A percentile compares a stretch with the other conserved stretches of the same genome.
These are phyloP conservation scores for Tetrapisispora iriomotensis DNA, from an alignment of 805 yeast species.

Conservation along the genomic window DNA sequence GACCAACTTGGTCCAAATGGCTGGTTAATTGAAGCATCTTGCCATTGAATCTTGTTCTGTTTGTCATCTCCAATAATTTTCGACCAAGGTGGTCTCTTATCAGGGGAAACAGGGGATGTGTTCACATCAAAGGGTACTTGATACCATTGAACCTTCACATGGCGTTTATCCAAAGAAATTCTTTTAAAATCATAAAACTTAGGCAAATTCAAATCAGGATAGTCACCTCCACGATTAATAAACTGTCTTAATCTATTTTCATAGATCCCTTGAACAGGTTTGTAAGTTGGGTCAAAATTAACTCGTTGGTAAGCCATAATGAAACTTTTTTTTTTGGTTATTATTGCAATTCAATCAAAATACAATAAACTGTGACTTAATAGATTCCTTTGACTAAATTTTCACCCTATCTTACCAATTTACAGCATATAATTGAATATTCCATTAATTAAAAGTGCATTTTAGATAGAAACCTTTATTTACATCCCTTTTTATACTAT, in stretches of 20 bases:
- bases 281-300: slow-evolving; percentile 43
- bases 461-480: too few relatives aligned
- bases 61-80: slow-evolving; percentile 18
- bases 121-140: slow-evolving; percentile 53
- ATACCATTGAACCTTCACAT: slow-evolving; percentile 54
- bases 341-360: too few relatives aligned
- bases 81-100: slow-evolving; percentile 29
- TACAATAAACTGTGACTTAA: too few relatives aligned
- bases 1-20: slow-evolving; percentile 94
- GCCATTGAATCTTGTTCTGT: slow-evolving; percentile 33
- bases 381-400: too few relatives aligned
- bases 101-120: slow-evolving; percentile 32
- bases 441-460: too few relatives aligned
- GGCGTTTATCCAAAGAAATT: slow-evolving; percentile 32
- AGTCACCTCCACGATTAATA: slow-evolving; percentile 65
- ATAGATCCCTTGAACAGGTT: slow-evolving; percentile 55
- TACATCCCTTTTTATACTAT: too few relatives aligned
- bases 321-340: not conserved
- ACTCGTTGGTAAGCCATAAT: slow-evolving; percentile 16
- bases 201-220: slow-evolving; percentile 62
- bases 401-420: too few relatives aligned
- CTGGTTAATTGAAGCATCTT: slow-evolving; percentile 57
- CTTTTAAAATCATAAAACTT: slow-evolving; percentile 63
- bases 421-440: too few relatives aligned
- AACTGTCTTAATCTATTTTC: slow-evolving; percentile 51